Conservation (phyloP, 2,329 filamentous ascomycete genomes). For the Fusarium udum region DNA sequence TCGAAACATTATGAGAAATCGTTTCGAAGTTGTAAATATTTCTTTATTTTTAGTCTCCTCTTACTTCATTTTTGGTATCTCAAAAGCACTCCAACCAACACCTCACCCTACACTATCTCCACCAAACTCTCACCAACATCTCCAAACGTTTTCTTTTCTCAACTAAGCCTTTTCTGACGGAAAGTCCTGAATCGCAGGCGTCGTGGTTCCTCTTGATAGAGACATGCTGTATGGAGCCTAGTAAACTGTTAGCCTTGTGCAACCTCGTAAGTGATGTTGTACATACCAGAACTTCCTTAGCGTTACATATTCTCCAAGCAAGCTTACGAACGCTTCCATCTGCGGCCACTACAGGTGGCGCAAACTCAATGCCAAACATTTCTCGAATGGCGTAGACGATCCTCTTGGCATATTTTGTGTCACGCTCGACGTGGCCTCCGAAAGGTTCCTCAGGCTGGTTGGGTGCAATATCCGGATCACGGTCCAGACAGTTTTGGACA, state of each 20-base stretch:
- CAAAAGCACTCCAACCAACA: constrained; percentile 3
- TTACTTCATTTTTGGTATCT: constrained; percentile 27
- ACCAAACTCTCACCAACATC: not conserved
- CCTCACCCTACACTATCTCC: not conserved
- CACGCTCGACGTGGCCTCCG: constrained; percentile 83
- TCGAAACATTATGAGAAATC: no score
- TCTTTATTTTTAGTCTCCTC: not conserved
- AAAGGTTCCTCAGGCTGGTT: constrained; percentile 82
- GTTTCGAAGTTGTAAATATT: not conserved
- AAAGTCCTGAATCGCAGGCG: constrained; percentile 60
- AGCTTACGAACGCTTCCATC: constrained; percentile 91
- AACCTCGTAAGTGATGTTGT: not conserved
- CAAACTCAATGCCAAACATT: constrained; percentile 98
- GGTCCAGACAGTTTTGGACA: constrained; percentile 91
- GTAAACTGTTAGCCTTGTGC: constrained; percentile 1
- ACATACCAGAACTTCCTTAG: constrained; percentile 91
- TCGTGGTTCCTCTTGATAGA: constrained; percentile 68
- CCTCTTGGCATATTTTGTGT: constrained; percentile 87
- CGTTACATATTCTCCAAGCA: constrained; percentile 94
- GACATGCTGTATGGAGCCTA: constrained; percentile 80
- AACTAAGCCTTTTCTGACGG: constrained; percentile 40
- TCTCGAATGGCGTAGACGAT: constrained; percentile 94
- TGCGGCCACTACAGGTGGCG: constrained; percentile 88
- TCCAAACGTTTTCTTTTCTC: not conserved
- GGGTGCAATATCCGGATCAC: constrained; percentile 90